phyloP scores from a whole-genome alignment of 2,329 filamentous ascomycete species.

The Colletotrichum sp. region DNA sequence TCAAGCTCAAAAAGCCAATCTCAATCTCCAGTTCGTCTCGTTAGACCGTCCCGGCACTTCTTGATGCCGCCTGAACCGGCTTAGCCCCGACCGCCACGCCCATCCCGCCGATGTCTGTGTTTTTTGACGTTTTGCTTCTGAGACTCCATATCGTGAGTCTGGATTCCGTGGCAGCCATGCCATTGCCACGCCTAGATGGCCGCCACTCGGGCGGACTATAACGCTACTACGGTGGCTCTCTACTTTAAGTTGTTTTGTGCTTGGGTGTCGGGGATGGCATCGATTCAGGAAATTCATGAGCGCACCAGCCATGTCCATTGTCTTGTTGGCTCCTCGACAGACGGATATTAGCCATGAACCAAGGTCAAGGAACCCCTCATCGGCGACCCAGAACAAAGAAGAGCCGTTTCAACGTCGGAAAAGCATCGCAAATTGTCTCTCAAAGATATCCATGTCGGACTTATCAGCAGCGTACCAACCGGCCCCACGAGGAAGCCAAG shows the following conservation, averaged over 20 bases:
- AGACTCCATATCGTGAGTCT: not conserved
- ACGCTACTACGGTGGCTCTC: not conserved
- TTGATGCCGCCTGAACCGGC: slow-evolving; percentile 10
- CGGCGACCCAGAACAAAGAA: not conserved
- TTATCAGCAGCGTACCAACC: not conserved
- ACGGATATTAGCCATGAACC: not conserved
- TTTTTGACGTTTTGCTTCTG: not conserved
- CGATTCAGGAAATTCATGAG: not conserved
- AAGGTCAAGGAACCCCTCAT: not conserved
- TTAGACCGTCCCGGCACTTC: slow-evolving; percentile 5
- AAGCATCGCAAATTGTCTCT: not conserved
- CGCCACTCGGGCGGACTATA: not conserved
- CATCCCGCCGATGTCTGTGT: not conserved
- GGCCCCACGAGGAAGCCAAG: slow-evolving; percentile 3
- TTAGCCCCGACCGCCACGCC: not conserved
- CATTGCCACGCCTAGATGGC: not conserved
- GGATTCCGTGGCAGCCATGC: not conserved
- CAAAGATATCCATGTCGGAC: not conserved
- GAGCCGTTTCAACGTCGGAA: not conserved
- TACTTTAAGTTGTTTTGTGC: not conserved
- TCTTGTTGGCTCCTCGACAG: not conserved
- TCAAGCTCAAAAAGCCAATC: slow-evolving; percentile 19
- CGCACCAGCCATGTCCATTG: not conserved
- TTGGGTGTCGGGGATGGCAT: not conserved
- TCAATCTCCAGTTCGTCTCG: slow-evolving; percentile 5